Evolutionary conservation across 2,329 filamentous ascomycete species (phyloP).

Genomic region (Colletotrichum salicis): DNA sequence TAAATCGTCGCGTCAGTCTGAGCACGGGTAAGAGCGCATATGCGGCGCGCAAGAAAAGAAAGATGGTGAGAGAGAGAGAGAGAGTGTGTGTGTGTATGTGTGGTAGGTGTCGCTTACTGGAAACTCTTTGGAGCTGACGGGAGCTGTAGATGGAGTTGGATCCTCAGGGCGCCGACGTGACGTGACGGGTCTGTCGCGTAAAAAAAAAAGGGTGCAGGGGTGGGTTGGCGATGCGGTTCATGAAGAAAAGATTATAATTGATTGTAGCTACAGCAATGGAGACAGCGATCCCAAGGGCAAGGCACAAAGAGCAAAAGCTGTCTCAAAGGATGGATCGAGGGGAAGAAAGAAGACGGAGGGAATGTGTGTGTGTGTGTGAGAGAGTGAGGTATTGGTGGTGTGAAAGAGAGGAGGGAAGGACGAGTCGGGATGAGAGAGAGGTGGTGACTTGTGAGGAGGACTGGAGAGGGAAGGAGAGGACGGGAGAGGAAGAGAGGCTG

Average conservation of each 20-base stretch:
- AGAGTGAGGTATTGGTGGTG: background rate
- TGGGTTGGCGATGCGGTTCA: background rate
- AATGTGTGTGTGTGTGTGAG: conserved; percentile 3
- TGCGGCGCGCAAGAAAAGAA: conserved; percentile 2
- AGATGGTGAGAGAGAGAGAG: background rate
- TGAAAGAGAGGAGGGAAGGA: conserved; percentile 5
- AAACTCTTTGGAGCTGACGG: conserved; percentile 11
- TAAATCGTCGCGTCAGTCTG: conserved; percentile 30
- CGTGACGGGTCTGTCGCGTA: conserved; percentile 29
- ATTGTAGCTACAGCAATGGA: conserved; percentile 21
- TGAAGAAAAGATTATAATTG: conserved; percentile 24
- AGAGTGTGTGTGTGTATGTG: background rate
- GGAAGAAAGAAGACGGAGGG: conserved; percentile 2
- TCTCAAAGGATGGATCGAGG: conserved; percentile 21
- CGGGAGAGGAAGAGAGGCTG: background rate
- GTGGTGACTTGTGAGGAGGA: conserved; percentile 13
- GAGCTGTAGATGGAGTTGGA: background rate
- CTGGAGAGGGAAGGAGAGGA: background rate
- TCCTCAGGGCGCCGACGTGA: conserved; percentile 14
- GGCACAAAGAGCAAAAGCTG: conserved; percentile 20
- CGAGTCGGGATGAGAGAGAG: conserved; percentile 7
- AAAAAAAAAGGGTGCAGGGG: conserved; percentile 7
- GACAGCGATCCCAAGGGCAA: conserved; percentile 19
- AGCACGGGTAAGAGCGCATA: background rate
- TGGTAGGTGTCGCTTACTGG: conserved; percentile 26